Percentiles rank a stretch among this genome's conserved stretches.
Evolutionary conservation across 2,329 filamentous ascomycete genomes (phyloP).

Genomic region (Penicillium decumbens): DNA sequence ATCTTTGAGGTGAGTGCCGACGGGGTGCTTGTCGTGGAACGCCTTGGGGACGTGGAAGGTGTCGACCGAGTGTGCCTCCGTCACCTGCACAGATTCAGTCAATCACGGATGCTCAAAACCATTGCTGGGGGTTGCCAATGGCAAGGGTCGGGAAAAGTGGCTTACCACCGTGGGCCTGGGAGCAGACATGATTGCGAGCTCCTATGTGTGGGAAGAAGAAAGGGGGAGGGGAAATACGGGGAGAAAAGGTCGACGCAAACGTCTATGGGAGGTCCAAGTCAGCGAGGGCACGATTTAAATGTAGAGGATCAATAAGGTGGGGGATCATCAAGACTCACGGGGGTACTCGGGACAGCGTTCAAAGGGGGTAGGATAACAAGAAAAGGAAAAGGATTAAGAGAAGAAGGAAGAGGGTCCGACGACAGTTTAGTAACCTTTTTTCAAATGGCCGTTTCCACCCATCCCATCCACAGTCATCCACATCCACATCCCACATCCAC

Average conservation of each 20-base stretch:
- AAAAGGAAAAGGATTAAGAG: neutral
- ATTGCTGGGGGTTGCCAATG: neutral
- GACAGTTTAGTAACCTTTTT: neutral
- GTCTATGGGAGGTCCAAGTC: neutral
- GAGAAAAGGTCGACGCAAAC: constrained; percentile 2
- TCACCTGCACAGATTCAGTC: constrained; percentile 31
- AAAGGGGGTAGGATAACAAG: neutral
- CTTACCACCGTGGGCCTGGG: constrained; percentile 42
- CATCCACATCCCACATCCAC: neutral
- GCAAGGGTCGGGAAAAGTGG: neutral
- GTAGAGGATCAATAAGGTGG: constrained; percentile 1
- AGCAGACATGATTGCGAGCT: constrained; percentile 34
- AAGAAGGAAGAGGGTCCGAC: neutral
- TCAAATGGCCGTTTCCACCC: neutral
- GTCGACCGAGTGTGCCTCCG: constrained; percentile 47
- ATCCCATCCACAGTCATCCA: too few relatives aligned
- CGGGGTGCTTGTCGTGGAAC: constrained; percentile 57
- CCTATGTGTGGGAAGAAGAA: constrained; percentile 2
- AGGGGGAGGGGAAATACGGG: neutral
- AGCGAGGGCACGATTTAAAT: neutral
- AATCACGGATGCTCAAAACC: constrained; percentile 5
- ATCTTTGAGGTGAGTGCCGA: constrained; percentile 55
- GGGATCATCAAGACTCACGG: constrained; percentile 3
- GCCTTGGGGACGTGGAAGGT: constrained; percentile 55
- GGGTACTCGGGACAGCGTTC: neutral